Conservation (phyloP, 2,329 filamentous ascomycete species). For the Epichloe gansuensis region DNA sequence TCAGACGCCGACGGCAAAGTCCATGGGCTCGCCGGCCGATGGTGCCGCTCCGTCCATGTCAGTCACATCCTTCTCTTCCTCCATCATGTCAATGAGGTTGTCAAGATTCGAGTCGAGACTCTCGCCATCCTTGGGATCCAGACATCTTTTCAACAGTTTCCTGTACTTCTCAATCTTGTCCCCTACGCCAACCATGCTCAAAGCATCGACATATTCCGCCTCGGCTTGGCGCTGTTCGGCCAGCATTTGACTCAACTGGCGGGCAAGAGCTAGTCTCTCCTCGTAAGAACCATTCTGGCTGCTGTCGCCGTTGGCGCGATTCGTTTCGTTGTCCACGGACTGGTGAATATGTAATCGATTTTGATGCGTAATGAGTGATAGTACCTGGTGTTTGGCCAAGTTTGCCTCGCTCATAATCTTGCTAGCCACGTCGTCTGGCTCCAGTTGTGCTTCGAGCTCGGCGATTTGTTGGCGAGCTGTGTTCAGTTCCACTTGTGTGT, state of each 20-base stretch:
- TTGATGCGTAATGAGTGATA: conserved; percentile 38
- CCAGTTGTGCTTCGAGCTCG: conserved; percentile 42
- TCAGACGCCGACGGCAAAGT: conserved; percentile 10
- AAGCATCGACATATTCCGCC: conserved; percentile 53
- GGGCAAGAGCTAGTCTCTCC: conserved; percentile 45
- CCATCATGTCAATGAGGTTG: conserved; percentile 50
- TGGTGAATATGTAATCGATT: conserved; percentile 40
- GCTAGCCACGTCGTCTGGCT: conserved; percentile 40
- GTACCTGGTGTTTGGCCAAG: conserved; percentile 33
- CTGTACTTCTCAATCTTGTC: conserved; percentile 66
- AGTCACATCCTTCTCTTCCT: conserved; percentile 43
- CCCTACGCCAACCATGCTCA: conserved; percentile 56
- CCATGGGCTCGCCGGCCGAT: conserved; percentile 20
- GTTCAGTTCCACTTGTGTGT: conserved; percentile 56
- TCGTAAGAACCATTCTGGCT: conserved; percentile 34
- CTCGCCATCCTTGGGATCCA: conserved; percentile 54
- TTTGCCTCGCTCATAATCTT: conserved; percentile 41
- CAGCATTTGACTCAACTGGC: conserved; percentile 44
- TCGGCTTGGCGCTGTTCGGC: conserved; percentile 51
- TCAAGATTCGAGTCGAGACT: conserved; percentile 54
- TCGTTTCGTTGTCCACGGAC: conserved; percentile 39
- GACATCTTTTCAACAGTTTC: conserved; percentile 53
- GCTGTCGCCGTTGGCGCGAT: conserved; percentile 36
- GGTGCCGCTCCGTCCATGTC: conserved; percentile 20
- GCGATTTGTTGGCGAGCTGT: conserved; percentile 46